Conservation (phyloP, 257 asterid genomes). For the Ehretia macrophylla region DNA sequence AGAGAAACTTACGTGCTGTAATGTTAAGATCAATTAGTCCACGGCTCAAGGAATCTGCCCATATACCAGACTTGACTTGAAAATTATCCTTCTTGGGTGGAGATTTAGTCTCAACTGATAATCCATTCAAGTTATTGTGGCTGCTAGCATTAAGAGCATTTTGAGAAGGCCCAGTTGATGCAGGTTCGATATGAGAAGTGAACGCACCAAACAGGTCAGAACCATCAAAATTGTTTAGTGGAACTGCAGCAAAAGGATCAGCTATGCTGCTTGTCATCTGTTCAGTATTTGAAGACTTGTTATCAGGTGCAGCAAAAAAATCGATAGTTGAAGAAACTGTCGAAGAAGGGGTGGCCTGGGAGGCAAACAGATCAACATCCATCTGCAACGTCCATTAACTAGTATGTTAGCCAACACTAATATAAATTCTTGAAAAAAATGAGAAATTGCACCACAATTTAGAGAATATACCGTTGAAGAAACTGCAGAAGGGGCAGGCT, state of each 20-base stretch:
- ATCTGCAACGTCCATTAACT: slow-evolving; percentile 35
- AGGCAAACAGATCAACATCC: slow-evolving; percentile 62
- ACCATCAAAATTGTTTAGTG: slow-evolving; percentile 60
- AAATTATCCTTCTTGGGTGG: slow-evolving; percentile 51
- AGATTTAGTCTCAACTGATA: slow-evolving; percentile 27
- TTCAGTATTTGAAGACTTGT: slow-evolving; percentile 34
- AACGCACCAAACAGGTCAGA: slow-evolving; percentile 72
- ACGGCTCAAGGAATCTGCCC: slow-evolving; percentile 98
- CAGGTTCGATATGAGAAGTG: slow-evolving; percentile 40
- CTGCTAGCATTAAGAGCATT: slow-evolving; percentile 27
- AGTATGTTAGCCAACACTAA: background rate
- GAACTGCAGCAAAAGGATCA: slow-evolving; percentile 84
- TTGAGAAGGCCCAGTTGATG: slow-evolving; percentile 28
- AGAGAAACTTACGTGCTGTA: slow-evolving; percentile 69
- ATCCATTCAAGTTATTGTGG: slow-evolving; percentile 24
- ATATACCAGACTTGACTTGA: slow-evolving; percentile 92
- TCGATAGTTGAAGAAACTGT: slow-evolving; percentile 52
- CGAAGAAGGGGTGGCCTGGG: slow-evolving; percentile 52
- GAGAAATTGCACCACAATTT: background rate
- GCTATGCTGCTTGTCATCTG: slow-evolving; percentile 26
- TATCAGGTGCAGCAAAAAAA: slow-evolving; percentile 59
- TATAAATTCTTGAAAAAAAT: slow-evolving; percentile 1
- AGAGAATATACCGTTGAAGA: slow-evolving; percentile 50
- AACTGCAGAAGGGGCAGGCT: slow-evolving; percentile 40
- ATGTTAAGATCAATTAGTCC: slow-evolving; percentile 87